Base-by-base conservation (phyloP, 495 filamentous ascomycete genomes). In the Pseudoneurospora amorphoporcata region DNA sequence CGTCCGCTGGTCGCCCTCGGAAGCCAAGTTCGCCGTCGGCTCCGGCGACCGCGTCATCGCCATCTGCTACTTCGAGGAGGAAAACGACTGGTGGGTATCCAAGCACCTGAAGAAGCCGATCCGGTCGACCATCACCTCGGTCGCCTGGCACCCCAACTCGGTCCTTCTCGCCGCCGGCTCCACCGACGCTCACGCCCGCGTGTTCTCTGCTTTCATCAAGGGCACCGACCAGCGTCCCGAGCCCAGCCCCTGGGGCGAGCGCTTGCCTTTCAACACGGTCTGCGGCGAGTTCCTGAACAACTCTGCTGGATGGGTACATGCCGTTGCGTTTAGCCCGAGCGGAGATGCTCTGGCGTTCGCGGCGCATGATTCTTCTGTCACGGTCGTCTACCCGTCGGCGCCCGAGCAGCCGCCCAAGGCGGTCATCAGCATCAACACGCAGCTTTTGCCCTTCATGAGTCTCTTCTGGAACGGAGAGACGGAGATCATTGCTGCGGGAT, bases 51-150 rank as follows among this genome's bases (percentile, higher is more conserved):
- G 96, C 71, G 90, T 96, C 71, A 97, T 99, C 77, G 92, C 95
- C n/a, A 89, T 98, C 76, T 99, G 95, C 86, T 98, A 98, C 85
- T 99, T 98, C 75, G 95, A 99, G 77, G 91, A 95, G 78, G 96
- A 98, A 82, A 98, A 98, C 80, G 93, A 98, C 84, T 98, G 96
- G 96, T 99, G 95, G 95, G 95, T 98, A 8, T 97, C 94, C 42
- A 99, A 98, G 86, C 95, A 99, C 81, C 81, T 99, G 72, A 98
- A 97, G 88, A 98, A 98, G 85, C 95, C 96, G 7, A 95, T 98
- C 77, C 92, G 95, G 69, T 95, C 92, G 78, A 99, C 95, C 65
- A 92, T 99, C 76, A 98, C 95, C 53, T 92, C 92, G 2, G 88
- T 99, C 23, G 90, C 88, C 61, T 99, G 95, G 95, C 95, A 99